phyloP scores from a whole-genome alignment of 129 eudicot species.

The Deinandra increscens region DNA sequence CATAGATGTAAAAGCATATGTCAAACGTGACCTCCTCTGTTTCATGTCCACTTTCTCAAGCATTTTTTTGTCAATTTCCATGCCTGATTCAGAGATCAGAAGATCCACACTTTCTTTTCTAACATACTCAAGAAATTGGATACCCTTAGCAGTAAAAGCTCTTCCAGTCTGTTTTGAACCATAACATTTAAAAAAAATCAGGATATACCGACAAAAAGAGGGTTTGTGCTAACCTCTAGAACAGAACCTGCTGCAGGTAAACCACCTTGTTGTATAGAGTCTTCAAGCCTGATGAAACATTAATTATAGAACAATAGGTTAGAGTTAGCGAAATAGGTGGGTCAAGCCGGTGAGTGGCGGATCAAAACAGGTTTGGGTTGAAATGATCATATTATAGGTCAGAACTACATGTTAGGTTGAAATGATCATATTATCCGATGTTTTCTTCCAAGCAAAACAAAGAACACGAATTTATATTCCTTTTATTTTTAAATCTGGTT shows the following conservation, averaged over 20 bases:
- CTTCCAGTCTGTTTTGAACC: slow-evolving; percentile 63
- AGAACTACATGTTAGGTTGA: background rate
- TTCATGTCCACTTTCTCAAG: slow-evolving; percentile 40
- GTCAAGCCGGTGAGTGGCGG: background rate
- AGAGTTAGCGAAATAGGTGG: background rate
- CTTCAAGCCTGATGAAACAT: slow-evolving; percentile 58
- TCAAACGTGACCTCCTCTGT: slow-evolving; percentile 70
- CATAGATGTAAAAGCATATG: slow-evolving; percentile 88
- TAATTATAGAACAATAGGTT: background rate
- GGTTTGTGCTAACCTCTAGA: slow-evolving; percentile 55
- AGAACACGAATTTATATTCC: no score
- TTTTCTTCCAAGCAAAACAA: no score
- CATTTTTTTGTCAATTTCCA: slow-evolving; percentile 58
- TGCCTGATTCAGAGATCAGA: slow-evolving; percentile 80
- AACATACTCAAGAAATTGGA: slow-evolving; percentile 83
- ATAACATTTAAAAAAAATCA: background rate
- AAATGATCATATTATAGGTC: background rate
- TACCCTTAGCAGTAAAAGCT: slow-evolving; percentile 87
- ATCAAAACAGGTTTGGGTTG: background rate
- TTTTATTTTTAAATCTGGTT: no score
- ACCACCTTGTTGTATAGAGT: slow-evolving; percentile 70
- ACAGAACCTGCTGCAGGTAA: slow-evolving; percentile 66
- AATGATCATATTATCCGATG: no score
- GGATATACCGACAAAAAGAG: slow-evolving; percentile 16
- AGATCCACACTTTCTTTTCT: slow-evolving; percentile 97